Conservation (phyloP, 768 basidiomycete species). For the Peribolospora baueri region DNA sequence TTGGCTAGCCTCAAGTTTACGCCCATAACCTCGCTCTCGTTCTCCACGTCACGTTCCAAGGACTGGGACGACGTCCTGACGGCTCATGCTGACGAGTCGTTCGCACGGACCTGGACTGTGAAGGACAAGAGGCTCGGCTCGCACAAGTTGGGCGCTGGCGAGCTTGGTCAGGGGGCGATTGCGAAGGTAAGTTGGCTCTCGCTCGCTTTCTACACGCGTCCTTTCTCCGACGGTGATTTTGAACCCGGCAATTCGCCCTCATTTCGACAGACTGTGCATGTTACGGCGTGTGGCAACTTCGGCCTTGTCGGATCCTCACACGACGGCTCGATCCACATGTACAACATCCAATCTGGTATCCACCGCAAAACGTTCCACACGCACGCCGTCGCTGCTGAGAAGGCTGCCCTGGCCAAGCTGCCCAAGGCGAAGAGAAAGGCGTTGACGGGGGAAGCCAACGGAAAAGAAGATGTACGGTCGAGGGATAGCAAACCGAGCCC, state of each 20-base stretch:
- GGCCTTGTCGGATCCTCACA: slow-evolving; percentile 61
- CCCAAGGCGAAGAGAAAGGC: slow-evolving; percentile 3
- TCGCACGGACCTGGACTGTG: slow-evolving; percentile 72
- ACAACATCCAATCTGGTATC: slow-evolving; percentile 92
- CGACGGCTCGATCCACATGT: slow-evolving; percentile 51
- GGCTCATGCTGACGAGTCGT: slow-evolving; percentile 57
- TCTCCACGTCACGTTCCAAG: slow-evolving; percentile 54
- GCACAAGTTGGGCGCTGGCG: slow-evolving; percentile 36
- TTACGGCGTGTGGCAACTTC: slow-evolving; percentile 90
- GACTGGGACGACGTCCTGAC: slow-evolving; percentile 97
- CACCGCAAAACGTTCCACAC: slow-evolving; percentile 42
- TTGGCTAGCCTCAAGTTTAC: slow-evolving; percentile 63
- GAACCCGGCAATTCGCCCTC: neutral
- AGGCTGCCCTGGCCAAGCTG: slow-evolving; percentile 10
- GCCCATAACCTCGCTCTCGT: slow-evolving; percentile 48
- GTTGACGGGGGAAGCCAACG: slow-evolving; percentile 8
- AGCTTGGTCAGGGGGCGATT: slow-evolving; percentile 24
- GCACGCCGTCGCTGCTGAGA: slow-evolving; percentile 4
- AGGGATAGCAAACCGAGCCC: slow-evolving; percentile 28
- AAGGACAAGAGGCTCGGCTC: slow-evolving; percentile 57
- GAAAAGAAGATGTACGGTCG: slow-evolving; percentile 7
- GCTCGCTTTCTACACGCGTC: neutral
- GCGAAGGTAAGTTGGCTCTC: slow-evolving; percentile 17
- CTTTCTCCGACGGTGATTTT: neutral
- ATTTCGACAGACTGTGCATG: slow-evolving; percentile 35